phyloP scores from a whole-genome alignment of 1,139 yeast species.

The Taphrina pruni region DNA sequence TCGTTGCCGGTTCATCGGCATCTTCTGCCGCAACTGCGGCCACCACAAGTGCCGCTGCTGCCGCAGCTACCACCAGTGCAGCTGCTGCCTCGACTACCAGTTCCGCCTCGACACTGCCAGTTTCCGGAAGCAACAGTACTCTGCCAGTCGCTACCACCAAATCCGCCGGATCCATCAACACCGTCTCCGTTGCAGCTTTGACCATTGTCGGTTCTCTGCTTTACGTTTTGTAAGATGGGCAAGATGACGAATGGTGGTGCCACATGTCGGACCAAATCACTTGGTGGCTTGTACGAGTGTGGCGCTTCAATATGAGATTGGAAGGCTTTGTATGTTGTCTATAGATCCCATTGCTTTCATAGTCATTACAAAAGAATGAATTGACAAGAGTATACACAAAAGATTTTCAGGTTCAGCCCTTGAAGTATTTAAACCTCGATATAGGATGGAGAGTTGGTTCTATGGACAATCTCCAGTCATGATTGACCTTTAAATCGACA shows the following conservation, averaged over 20 bases:
- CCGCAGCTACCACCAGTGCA: constrained; percentile 1
- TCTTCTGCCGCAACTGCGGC: constrained; percentile 13
- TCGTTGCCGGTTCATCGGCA: constrained; percentile 21
- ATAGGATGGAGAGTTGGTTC: not conserved
- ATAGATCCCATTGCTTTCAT: constrained; percentile 12
- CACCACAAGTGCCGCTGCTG: constrained; percentile 1
- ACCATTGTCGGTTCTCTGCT: constrained; percentile 1
- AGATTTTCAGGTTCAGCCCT: too few relatives aligned
- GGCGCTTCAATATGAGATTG: not conserved
- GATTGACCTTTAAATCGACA: too few relatives aligned
- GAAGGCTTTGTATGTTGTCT: constrained; percentile 17
- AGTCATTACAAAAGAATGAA: constrained; percentile 1
- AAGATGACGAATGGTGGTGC: not conserved
- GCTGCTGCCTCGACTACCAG: constrained; percentile 6
- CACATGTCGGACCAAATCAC: not conserved
- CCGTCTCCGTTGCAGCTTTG: not conserved
- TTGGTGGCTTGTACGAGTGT: constrained; percentile 8
- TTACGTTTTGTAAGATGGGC: not conserved
- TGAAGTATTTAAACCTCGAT: not conserved
- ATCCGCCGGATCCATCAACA: constrained; percentile 9
- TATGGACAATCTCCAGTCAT: not conserved
- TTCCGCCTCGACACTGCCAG: not conserved
- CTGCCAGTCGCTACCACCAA: constrained; percentile 4
- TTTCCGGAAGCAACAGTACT: not conserved
- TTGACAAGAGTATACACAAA: not conserved